Evolutionary conservation across 176 grass and related monocot genomes (phyloP).

Genomic region (Paspalum notatum): DNA sequence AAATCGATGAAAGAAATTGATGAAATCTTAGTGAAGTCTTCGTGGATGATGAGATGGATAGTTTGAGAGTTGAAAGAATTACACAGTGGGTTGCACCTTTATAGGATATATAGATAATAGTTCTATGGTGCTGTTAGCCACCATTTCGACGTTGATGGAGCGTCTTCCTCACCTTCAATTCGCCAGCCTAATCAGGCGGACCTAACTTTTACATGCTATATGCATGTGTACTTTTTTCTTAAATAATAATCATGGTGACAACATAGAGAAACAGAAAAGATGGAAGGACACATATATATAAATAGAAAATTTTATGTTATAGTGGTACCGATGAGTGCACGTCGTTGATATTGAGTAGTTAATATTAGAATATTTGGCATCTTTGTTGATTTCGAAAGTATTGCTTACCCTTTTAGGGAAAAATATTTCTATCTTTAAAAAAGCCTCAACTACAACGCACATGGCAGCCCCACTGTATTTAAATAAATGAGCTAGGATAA

Average conservation of each 20-base stretch:
- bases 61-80: no score
- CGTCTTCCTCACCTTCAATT: not conserved
- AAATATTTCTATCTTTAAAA: not conserved
- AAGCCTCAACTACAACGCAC: not conserved
- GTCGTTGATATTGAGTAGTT: not conserved
- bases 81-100: no score
- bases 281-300: not conserved
- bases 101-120: no score
- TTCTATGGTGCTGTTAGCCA: slow-evolving; percentile 22
- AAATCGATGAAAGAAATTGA: no score
- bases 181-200: not conserved
- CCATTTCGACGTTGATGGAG: slow-evolving; percentile 17
- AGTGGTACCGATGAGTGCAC: not conserved
- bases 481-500: no score
- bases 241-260: not conserved
- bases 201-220: not conserved
- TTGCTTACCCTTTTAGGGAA: not conserved
- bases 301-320: not conserved
- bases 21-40: no score
- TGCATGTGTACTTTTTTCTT: not conserved
- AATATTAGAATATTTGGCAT: not conserved
- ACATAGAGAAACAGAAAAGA: not conserved
- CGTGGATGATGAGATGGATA: no score
- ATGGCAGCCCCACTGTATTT: not conserved
- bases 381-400: not conserved